Evolutionary conservation across 768 basidiomycete genomes (phyloP).

Genomic region (Boletus speciosus): DNA sequence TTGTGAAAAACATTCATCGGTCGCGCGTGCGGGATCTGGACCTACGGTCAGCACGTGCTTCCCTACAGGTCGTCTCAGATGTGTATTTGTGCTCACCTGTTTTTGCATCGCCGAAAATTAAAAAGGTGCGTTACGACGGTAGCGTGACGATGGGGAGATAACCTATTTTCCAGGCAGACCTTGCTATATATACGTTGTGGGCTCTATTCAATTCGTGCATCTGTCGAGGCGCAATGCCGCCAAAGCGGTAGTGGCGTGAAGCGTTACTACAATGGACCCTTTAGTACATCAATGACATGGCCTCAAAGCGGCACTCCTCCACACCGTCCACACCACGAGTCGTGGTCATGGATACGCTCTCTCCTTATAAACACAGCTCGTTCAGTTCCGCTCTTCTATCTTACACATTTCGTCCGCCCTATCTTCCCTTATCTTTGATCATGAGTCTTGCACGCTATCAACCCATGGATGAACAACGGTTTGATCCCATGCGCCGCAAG

Average conservation of each 20-base stretch:
- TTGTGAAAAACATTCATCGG: slow-evolving; percentile 13
- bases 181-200: slow-evolving; percentile 15
- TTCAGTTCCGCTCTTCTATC: slow-evolving; percentile 30
- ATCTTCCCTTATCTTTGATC: slow-evolving; percentile 29
- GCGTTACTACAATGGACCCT: slow-evolving; percentile 13
- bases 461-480: slow-evolving; percentile 33
- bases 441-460: slow-evolving; percentile 26
- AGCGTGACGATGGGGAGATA: slow-evolving; percentile 11
- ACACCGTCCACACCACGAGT: slow-evolving; percentile 24
- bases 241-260: slow-evolving; percentile 23
- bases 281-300: slow-evolving; percentile 19
- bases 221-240: slow-evolving; percentile 4
- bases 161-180: slow-evolving; percentile 5
- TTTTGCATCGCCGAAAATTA: slow-evolving; percentile 20
- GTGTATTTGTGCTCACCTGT: slow-evolving; percentile 15
- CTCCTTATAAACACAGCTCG: slow-evolving; percentile 21
- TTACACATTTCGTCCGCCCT: slow-evolving; percentile 19
- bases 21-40: slow-evolving; percentile 15
- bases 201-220: slow-evolving; percentile 5
- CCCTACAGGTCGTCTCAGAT: slow-evolving; percentile 12
- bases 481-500: slow-evolving; percentile 30
- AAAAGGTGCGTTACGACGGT: slow-evolving; percentile 25
- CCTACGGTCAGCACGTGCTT: slow-evolving; percentile 25
- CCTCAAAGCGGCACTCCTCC: slow-evolving; percentile 21
- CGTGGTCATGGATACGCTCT: slow-evolving; percentile 22